Evolutionary conservation across 306 rosid species (phyloP), one percentile per base, ranked within the genome.

Genomic region (Hippophae rhamnoides): DNA sequence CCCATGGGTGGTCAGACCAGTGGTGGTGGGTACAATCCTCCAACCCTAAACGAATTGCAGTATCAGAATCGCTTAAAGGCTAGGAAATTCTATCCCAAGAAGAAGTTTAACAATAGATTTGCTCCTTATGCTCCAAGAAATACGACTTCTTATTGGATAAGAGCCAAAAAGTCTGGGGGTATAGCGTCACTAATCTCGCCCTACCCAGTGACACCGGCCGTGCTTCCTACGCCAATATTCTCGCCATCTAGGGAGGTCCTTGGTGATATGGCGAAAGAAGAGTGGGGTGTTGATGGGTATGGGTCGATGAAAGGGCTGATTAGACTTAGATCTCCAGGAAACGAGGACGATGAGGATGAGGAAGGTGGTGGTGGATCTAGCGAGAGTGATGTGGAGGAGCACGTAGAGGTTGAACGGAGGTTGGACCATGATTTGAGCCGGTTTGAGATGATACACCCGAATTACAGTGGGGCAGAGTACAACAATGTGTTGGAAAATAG

Each of bases 391-490:
- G 94, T 82, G 62, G 95, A 87, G 73, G 96, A 90, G 65, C 94
- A 87, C 64, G 82, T 87, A 58, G 96, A 90, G 74, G 94, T 90
- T 57, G 98, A 90, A 77, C 78, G 96, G 65, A 79, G 96, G 74
- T 66, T 90, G 77, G 94, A 87, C 64, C 95, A 87, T 69, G 98
- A 90, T 72, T 78, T 90, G 92, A 90, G 96, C 60, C 66, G 96
- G 49, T 90, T 87, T 3, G 98, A 90, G 79, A 87, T 90, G 94
- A 81, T 90, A 42, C 82, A 81, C 72, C 95, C 94, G 5, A 85
- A 85, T 57, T 84, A 84, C 55, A 70, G 67, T 8, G 97, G 90
- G 57, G 88, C 41, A 42, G 96, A 87, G 48, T 71, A 90, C 54
- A 90, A 86, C 50, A 87, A 81, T 57, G 88, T 76, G 31, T 65